These are phyloP conservation scores for Senna tora DNA, from an alignment of 306 rosid species.

Conservation along the genomic window DNA sequence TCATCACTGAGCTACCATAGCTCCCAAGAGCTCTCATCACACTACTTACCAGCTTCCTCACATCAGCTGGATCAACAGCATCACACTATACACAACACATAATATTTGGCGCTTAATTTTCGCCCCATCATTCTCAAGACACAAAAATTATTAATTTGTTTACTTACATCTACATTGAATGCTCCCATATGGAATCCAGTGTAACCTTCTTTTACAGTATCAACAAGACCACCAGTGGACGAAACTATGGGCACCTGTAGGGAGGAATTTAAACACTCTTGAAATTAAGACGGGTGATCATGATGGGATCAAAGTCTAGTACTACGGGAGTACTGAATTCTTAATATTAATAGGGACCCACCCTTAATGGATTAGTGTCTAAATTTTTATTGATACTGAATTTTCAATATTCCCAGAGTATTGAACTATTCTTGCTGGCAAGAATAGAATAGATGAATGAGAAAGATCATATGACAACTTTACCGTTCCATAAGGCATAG, in stretches of 20 bases:
- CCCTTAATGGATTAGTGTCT: too few relatives aligned
- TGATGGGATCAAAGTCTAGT: too few relatives aligned
- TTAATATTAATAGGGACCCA: too few relatives aligned
- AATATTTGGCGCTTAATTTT: conserved; percentile 21
- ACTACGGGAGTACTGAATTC: too few relatives aligned
- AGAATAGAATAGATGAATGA: background rate
- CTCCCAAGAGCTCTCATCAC: conserved; percentile 54
- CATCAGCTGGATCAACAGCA: conserved; percentile 67
- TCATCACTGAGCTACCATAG: conserved; percentile 49
- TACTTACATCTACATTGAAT: conserved; percentile 62
- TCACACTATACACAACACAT: conserved; percentile 59
- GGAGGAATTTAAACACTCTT: background rate
- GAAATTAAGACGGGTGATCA: background rate
- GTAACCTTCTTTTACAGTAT: conserved; percentile 82
- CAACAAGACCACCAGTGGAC: conserved; percentile 87
- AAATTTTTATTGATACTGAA: too few relatives aligned
- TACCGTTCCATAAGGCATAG: conserved; percentile 89
- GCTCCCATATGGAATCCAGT: conserved; percentile 79
- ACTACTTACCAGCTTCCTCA: conserved; percentile 48
- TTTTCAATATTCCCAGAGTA: too few relatives aligned
- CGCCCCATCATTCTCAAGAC: conserved; percentile 1
- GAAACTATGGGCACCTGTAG: conserved; percentile 74
- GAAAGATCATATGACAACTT: conserved; percentile 4
- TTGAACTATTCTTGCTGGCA: too few relatives aligned
- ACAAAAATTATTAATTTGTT: conserved; percentile 7